Percentiles rank a stretch among this genome's conserved stretches.
Evolutionary conservation across 306 rosid species (phyloP).

Genomic region (Fragaria nilgerrensis): DNA sequence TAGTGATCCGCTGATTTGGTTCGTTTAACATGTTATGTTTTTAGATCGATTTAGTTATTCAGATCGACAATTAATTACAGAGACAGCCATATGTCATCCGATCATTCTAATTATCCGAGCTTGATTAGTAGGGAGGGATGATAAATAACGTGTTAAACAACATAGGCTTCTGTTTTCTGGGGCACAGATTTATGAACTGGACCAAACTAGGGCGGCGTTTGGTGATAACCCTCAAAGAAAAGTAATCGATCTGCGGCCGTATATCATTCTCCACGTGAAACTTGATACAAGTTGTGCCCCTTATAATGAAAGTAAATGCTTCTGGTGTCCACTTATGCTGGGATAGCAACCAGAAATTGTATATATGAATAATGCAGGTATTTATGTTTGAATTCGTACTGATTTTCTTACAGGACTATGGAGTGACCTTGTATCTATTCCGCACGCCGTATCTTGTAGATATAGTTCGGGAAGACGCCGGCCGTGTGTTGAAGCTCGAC

Average conservation of each 20-base stretch:
- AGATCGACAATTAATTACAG: background rate
- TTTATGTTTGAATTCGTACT: background rate
- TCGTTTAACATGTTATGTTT: background rate
- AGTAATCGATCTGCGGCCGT: background rate
- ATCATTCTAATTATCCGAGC: background rate
- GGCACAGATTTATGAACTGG: background rate
- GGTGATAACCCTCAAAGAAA: background rate
- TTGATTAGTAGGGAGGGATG: background rate
- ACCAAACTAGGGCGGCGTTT: background rate
- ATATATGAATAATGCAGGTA: background rate
- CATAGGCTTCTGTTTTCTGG: background rate
- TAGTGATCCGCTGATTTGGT: background rate
- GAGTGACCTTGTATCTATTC: slow-evolving; percentile 59
- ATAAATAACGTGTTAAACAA: background rate
- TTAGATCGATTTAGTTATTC: background rate
- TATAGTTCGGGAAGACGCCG: slow-evolving; percentile 51
- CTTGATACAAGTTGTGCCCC: slow-evolving; percentile 4
- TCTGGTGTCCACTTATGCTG: background rate
- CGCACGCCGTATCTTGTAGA: slow-evolving; percentile 87
- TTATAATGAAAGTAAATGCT: background rate
- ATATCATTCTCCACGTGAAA: slow-evolving; percentile 1
- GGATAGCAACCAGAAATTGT: too few species aligned
- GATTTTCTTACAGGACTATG: slow-evolving; percentile 59
- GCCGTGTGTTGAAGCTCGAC: slow-evolving; percentile 66
- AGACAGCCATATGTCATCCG: background rate